These are phyloP conservation scores for Hemisphaericaspora xylofermentans DNA, from an alignment of 1,139 yeast genomes.

Conservation along the genomic window DNA sequence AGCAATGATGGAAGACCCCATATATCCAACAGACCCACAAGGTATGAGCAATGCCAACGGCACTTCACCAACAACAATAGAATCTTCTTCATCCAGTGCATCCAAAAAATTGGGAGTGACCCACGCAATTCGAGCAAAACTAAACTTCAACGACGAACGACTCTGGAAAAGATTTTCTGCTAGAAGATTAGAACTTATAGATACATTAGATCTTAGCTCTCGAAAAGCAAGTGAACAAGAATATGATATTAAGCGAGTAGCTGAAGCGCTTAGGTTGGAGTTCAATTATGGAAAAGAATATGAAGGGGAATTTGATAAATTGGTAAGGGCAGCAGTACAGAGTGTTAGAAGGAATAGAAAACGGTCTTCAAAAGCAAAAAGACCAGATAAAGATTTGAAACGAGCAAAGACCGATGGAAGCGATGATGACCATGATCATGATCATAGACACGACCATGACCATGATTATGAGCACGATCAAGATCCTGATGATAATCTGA, in stretches of 20 bases:
- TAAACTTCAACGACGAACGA: slow-evolving; percentile 76
- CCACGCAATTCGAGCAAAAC: slow-evolving; percentile 66
- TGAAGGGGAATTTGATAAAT: slow-evolving; percentile 75
- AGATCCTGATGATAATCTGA: slow-evolving; percentile 5
- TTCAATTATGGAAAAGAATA: slow-evolving; percentile 64
- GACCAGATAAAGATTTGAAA: slow-evolving; percentile 8
- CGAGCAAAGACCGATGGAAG: slow-evolving; percentile 9
- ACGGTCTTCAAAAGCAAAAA: slow-evolving; percentile 35
- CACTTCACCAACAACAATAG: not conserved
- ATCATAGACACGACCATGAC: slow-evolving; percentile 8
- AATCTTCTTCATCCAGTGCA: slow-evolving; percentile 1
- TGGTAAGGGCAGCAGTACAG: slow-evolving; percentile 92
- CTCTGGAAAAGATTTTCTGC: slow-evolving; percentile 90
- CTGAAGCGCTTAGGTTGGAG: slow-evolving; percentile 71
- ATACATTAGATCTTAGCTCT: slow-evolving; percentile 69
- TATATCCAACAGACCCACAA: not conserved
- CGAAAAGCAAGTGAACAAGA: slow-evolving; percentile 94
- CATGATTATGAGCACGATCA: slow-evolving; percentile 9
- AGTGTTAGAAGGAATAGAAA: slow-evolving; percentile 48
- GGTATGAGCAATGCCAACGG: not conserved
- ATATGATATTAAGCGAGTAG: slow-evolving; percentile 71
- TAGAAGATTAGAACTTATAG: slow-evolving; percentile 82
- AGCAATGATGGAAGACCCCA: not conserved
- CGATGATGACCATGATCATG: slow-evolving; percentile 11
- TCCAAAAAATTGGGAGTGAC: slow-evolving; percentile 60